Evolutionary conservation across 1,284 basidiomycete genomes (phyloP).

Genomic region (Rhodotorula sp.): DNA sequence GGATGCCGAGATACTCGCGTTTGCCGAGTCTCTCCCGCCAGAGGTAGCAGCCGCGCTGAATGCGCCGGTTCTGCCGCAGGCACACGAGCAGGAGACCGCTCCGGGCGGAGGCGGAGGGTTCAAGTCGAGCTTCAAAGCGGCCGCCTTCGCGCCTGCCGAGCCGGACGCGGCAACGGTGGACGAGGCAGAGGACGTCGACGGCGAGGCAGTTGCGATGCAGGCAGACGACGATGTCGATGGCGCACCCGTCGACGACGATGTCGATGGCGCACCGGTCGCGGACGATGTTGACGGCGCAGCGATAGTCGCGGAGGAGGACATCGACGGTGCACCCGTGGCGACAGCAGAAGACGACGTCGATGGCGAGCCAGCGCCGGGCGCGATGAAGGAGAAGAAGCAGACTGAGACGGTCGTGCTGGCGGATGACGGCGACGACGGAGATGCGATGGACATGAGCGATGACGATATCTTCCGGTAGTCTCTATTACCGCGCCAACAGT

Average conservation of each 20-base stretch:
- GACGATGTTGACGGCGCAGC: conserved; percentile 2
- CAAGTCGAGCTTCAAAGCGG: conserved; percentile 28
- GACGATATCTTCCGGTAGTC: conserved; percentile 28
- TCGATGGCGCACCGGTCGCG: conserved; percentile 3
- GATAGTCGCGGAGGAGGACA: background rate
- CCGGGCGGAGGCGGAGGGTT: conserved; percentile 20
- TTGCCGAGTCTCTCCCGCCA: background rate
- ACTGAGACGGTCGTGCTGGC: conserved; percentile 14
- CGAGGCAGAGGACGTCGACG: conserved; percentile 29
- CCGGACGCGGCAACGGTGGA: background rate
- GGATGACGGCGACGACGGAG: conserved; percentile 16
- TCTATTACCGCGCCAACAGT: too few relatives aligned
- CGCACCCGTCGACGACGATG: conserved; percentile 14
- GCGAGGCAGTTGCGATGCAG: conserved; percentile 21
- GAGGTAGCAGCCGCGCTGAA: background rate
- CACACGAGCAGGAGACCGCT: background rate
- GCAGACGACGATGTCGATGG: conserved; percentile 48
- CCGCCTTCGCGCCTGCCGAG: conserved; percentile 3
- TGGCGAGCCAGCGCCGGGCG: background rate
- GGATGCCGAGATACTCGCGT: background rate
- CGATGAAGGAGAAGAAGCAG: background rate
- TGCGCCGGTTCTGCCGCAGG: background rate
- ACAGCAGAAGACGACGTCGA: background rate
- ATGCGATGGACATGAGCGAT: conserved; percentile 27
- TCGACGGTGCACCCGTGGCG: conserved; percentile 12